Evolutionary conservation across 371 early-diverging fungal genomes (phyloP), one percentile per base, ranked within the genome.

Genomic region (Basidiobolus meristosporus): DNA sequence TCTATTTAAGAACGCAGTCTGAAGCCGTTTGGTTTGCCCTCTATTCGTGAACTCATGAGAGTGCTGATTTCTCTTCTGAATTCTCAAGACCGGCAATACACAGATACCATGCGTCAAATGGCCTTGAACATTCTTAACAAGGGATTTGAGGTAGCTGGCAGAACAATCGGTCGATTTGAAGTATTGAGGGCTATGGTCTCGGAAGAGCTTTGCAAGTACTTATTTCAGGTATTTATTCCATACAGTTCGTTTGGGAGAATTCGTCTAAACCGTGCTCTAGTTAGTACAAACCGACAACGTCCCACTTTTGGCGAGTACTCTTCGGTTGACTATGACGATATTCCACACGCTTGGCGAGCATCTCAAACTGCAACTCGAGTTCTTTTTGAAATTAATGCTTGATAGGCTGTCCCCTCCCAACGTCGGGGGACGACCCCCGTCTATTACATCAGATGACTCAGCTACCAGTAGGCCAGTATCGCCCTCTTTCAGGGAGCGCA

Each of bases 81-180:
- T 50, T 92, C 93, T 7, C 73, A 77, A 23, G 86, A 90, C 47
- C 68, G 78, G 43, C 78, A 80, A 36, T 88, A 92, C 51, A 90
- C 91, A 0, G 92, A 96, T 49, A 77, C 90, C 0, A 82, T 92
- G 76, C 72, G 93, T 7, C 51, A 84, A 33, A 70, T 92, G 62
- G 85, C 91, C 2, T 63, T 96, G 14, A 65, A 73, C 43, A 73
- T 81, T 18, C 55, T 82, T 37, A 71, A 77, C 42, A 71, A 73
- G 0, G 88, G 81, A 1, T 62, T 92, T 42, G 88, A 89, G 58
- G 74, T 76, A 3, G 85, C 82, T 9, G 91, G 96, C 20, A 53
- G 50, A 19, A 78, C 77, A 9, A 73, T 95, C 36, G 67, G 76
- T 2, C 68, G 66, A 20, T 81, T 78, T 41, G 64, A 73, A 16